Base-by-base conservation (phyloP, 2,329 filamentous ascomycete species). In the Parascedosporium putredinis region DNA sequence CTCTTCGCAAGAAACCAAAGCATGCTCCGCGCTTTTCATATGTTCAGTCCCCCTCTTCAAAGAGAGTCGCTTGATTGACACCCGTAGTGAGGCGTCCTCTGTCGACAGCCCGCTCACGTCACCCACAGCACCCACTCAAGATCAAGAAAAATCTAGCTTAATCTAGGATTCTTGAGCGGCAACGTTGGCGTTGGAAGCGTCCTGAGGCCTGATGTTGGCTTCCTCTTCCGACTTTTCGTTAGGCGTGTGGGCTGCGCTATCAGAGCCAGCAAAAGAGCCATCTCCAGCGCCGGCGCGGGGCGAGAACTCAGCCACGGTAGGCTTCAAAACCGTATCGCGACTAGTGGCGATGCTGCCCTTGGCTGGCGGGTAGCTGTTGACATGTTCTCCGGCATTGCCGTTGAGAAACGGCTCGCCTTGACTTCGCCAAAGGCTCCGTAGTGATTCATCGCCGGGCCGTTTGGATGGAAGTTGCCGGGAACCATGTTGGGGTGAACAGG, bases 291-390 rank as follows among this genome's bases (percentile, higher is more conserved):
- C 36, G 16, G 12, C 36, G 10, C 47, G 47, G 5, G 67, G 67
- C 10, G 66, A 63, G 54, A 69, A 69, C 53, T 67, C 65, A 1
- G 67, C 65, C 4, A 69, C 67, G 46, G 64, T 60, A 12, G 66
- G 66, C 16, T 66, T 68, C 20, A 68, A 57, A 52, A 66, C 65
- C 40, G 56, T 66, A 20, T 56, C 45, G 16, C 33, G 61, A 5
- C 60, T n/a, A n/a, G n/a, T 57, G 45, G 62, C 60, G 3, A 25
- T 71, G 50, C 78, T 59, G 12, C 51, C 75, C 5, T 61, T 51
- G 44, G 45, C 51, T 12, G 49, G 47, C 10, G 50, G 50, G 25
- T 52, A 52, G n/a, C 51, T 50, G 45, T 54, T 54, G 5, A 34
- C 27, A n/a, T 34, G 27, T 14, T 43, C 62, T 52, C 29, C 59